A percentile compares a stretch with the other conserved stretches of the same genome.
Evolutionary conservation across 805 yeast genomes (phyloP).

Genomic region (Suhomyces sp.): DNA sequence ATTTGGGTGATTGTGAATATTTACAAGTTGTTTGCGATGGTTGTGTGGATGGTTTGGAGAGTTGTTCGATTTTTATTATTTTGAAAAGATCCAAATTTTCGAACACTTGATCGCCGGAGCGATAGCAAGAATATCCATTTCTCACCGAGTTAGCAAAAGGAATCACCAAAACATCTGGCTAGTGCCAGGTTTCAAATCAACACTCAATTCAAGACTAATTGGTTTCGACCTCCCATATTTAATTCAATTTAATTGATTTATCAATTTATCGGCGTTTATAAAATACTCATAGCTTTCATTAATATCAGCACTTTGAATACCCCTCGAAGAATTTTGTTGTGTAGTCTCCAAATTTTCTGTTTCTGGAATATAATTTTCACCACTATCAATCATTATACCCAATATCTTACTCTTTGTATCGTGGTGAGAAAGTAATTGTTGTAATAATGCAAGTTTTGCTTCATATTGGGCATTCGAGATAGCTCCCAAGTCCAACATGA

Average conservation of each 20-base stretch:
- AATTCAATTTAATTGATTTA: conserved; percentile 15
- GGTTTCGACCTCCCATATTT: too few relatives aligned
- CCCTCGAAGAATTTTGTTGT: too few relatives aligned
- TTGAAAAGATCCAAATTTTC: conserved; percentile 8
- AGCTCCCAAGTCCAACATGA: conserved; percentile 31
- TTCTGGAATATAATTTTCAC: conserved; percentile 31
- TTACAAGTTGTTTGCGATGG: conserved; percentile 34
- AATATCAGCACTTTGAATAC: too few relatives aligned
- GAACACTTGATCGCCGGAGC: too few relatives aligned
- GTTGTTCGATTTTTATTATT: conserved; percentile 8
- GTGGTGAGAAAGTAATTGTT: conserved; percentile 15
- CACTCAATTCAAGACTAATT: too few relatives aligned
- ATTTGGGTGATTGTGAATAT: conserved; percentile 58
- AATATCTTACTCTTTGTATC: conserved; percentile 20
- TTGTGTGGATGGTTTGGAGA: conserved; percentile 17
- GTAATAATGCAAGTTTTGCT: conserved; percentile 12
- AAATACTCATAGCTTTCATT: conserved; percentile 16
- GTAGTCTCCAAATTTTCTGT: too few relatives aligned
- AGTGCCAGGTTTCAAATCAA: too few relatives aligned
- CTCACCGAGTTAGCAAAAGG: too few relatives aligned
- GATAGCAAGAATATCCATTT: too few relatives aligned
- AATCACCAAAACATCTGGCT: too few relatives aligned
- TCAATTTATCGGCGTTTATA: conserved; percentile 24
- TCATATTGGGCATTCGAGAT: conserved; percentile 17
- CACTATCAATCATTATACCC: conserved; percentile 43